Evolutionary conservation across 352 stramenopile species (phyloP).

Genomic region (Blastocystis sp.): DNA sequence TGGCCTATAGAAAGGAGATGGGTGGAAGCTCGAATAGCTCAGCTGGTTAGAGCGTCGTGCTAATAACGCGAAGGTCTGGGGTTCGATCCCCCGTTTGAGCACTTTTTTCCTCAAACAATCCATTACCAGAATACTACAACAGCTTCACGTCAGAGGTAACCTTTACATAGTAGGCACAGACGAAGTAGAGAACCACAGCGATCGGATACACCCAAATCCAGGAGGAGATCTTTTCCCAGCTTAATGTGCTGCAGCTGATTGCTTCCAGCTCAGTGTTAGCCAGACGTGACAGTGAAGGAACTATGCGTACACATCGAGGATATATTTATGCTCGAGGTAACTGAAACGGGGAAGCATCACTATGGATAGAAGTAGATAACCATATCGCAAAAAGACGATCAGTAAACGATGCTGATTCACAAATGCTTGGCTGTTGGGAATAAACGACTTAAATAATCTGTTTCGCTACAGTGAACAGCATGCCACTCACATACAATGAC

Average conservation of each 20-base stretch:
- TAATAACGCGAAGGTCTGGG: conserved; percentile 59
- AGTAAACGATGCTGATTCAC: conserved; percentile 39
- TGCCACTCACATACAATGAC: neutral
- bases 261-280: neutral
- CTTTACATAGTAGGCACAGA: conserved; percentile 41
- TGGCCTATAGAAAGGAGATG: neutral
- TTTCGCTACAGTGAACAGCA: neutral
- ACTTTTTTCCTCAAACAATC: conserved; percentile 21
- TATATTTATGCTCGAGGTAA: neutral
- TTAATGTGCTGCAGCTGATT: neutral
- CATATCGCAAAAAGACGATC: neutral
- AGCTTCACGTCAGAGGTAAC: neutral
- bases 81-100: conserved; percentile 56
- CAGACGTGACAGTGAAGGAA: neutral
- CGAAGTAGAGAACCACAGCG: neutral
- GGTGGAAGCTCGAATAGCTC: conserved; percentile 26
- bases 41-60: conserved; percentile 59
- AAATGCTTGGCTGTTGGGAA: neutral
- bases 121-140: neutral
- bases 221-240: neutral
- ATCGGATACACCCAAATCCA: neutral
- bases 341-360: neutral
- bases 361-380: neutral
- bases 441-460: neutral
- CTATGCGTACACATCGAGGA: neutral